Conservation (phyloP, 2,329 filamentous ascomycete genomes). For the Penicillium aurantiogriseum region DNA sequence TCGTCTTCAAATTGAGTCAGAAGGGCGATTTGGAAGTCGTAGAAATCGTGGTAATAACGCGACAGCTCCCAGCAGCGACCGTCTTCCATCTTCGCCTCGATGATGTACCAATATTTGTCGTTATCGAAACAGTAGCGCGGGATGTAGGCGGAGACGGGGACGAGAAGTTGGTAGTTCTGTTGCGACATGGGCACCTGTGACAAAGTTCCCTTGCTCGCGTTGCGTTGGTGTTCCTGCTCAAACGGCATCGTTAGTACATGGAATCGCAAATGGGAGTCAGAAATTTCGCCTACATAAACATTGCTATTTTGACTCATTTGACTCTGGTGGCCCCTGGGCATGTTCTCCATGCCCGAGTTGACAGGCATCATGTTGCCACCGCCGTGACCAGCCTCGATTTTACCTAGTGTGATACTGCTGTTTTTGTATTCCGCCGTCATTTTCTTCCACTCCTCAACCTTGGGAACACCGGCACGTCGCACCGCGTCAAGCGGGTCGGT, state of each 20-base stretch:
- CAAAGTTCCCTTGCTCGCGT: constrained; percentile 37
- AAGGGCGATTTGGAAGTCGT: constrained; percentile 95
- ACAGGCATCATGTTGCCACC: constrained; percentile 53
- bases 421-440: constrained; percentile 99
- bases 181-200: constrained; percentile 35
- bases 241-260: background rate
- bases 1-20: constrained; percentile 89
- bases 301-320: constrained; percentile 53
- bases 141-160: constrained; percentile 79
- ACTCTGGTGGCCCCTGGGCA: constrained; percentile 66
- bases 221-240: constrained; percentile 38
- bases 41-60: constrained; percentile 96
- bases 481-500: constrained; percentile 81
- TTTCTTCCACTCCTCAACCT: constrained; percentile 98
- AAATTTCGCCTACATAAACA: constrained; percentile 47
- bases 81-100: constrained; percentile 87
- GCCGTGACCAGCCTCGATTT: constrained; percentile 61
- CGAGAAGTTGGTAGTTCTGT: constrained; percentile 58
- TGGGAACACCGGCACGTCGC: constrained; percentile 81
- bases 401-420: constrained; percentile 93
- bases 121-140: constrained; percentile 94
- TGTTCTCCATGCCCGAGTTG: constrained; percentile 70
- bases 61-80: constrained; percentile 90
- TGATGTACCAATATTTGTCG: constrained; percentile 98
- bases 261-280: background rate